These are phyloP conservation scores for Spiromastix sp. DNA, from an alignment of 2,329 filamentous ascomycete species.

Conservation along the genomic window DNA sequence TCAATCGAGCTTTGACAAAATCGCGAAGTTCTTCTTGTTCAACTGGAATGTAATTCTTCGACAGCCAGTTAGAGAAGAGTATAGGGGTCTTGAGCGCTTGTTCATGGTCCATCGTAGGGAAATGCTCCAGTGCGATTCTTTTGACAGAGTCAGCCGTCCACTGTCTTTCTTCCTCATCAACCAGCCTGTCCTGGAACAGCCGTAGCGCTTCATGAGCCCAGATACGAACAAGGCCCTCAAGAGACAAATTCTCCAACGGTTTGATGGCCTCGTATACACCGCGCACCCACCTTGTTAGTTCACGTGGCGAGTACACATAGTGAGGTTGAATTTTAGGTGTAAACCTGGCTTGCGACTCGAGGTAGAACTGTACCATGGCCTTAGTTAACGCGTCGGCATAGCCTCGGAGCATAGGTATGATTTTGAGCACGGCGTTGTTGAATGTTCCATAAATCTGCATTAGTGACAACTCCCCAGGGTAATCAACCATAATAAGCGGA, in stretches of 20 bases:
- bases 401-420: constrained; percentile 86
- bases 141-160: constrained; percentile 90
- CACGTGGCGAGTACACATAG: constrained; percentile 98
- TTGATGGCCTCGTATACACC: constrained; percentile 95
- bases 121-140: constrained; percentile 78
- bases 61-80: constrained; percentile 98
- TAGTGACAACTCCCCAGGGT: constrained; percentile 88
- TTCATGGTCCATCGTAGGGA: constrained; percentile 88
- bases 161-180: constrained; percentile 82
- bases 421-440: constrained; percentile 92
- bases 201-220: constrained; percentile 97
- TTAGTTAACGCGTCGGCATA: constrained; percentile 90
- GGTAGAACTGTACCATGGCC: constrained; percentile 94
- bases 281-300: constrained; percentile 93
- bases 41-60: constrained; percentile 95
- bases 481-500: constrained; percentile 99
- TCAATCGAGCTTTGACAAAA: constrained; percentile 92
- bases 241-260: constrained; percentile 73
- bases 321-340: constrained; percentile 95
- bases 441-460: constrained; percentile 98
- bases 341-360: constrained; percentile 88
- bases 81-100: constrained; percentile 88
- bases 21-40: constrained; percentile 90
- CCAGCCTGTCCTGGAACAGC: constrained; percentile 93
- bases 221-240: constrained; percentile 89